Evolutionary conservation across 768 basidiomycete genomes (phyloP), one percentile per base, ranked within the genome.

Genomic region (Pisolithus marmoratus): DNA sequence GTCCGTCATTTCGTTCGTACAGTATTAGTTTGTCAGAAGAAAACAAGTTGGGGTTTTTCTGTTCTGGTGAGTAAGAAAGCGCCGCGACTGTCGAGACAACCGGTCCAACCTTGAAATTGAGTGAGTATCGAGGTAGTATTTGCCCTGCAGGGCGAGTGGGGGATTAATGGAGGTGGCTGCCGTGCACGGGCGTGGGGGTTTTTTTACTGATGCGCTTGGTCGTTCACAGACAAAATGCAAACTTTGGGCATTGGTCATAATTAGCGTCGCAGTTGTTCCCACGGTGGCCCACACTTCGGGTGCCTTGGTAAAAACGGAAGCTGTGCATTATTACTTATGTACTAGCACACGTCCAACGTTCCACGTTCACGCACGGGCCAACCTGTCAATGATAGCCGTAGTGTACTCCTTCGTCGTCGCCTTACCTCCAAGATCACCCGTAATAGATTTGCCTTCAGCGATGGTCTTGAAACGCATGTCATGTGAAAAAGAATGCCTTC

Each of bases 381-480:
- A 73, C 74, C 83, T 93, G 56, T 74, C 61, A 55, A 96, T 85
- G 71, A 97, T 95, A 24, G 92, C 87, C 49, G 81, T 67, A 38
- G 94, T 94, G 74, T 90, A 97, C 70, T 96, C 85, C 68, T 76
- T 76, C 3, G 96, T 99, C 31, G 84, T 82, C 15, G 94, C 82
- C 68, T 88, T 94, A 38, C 96, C 96, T 20, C 96, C 94, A 53
- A 99, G 74, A 70, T 99, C 96, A 27, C 95, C 90, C 8, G 96
- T 99, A 69, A 97, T 94, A 38, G 77, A 70, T 74, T 90, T 93
- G 59, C 96, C 96, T 73, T 96, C 95, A 17, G 95, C 93, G 66
- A 99, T 96, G 31, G 94, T 98, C 94, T 43, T 95, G 57, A 15
- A 52, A 15, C 37, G 38, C 60, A 42, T 60, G 27, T 50, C 29